phyloP scores from a whole-genome alignment of 2,329 filamentous ascomycete genomes.

The Colletotrichum somersetense region DNA sequence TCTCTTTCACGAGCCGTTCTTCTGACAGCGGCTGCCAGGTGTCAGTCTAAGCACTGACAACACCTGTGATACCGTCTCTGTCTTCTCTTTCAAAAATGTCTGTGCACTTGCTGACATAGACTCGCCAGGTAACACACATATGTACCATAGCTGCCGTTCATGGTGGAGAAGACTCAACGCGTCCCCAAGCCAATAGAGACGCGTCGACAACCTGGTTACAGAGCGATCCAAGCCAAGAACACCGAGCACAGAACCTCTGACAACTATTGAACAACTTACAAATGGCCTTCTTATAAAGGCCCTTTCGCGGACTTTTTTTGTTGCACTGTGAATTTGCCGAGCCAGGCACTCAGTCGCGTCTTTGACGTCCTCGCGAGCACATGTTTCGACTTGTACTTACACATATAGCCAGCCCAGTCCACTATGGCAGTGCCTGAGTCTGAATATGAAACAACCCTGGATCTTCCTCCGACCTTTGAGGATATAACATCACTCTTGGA shows the following conservation, averaged over 20 bases:
- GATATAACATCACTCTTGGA: constrained; percentile 60
- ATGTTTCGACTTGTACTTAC: neutral
- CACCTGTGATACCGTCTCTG: neutral
- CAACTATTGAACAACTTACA: neutral
- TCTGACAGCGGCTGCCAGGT: constrained; percentile 12
- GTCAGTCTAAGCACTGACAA: neutral
- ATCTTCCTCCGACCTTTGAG: constrained; percentile 57
- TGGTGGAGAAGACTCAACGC: constrained; percentile 11
- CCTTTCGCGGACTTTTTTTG: neutral
- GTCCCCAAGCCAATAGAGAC: constrained; percentile 19
- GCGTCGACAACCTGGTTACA: constrained; percentile 6
- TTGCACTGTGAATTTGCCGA: neutral
- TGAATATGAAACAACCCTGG: constrained; percentile 1
- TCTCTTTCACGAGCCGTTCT: neutral
- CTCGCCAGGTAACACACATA: neutral
- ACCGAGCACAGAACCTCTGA: neutral
- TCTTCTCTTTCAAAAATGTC: neutral
- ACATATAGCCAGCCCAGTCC: neutral
- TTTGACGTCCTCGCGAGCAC: neutral
- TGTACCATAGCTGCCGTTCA: neutral
- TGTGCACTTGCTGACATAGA: constrained; percentile 1
- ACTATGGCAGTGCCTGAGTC: constrained; percentile 14
- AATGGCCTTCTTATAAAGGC: neutral
- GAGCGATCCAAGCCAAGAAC: neutral
- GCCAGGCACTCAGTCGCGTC: neutral